Base-by-base conservation (phyloP, 2,329 filamentous ascomycete genomes). In the Pezicula rhizophila region DNA sequence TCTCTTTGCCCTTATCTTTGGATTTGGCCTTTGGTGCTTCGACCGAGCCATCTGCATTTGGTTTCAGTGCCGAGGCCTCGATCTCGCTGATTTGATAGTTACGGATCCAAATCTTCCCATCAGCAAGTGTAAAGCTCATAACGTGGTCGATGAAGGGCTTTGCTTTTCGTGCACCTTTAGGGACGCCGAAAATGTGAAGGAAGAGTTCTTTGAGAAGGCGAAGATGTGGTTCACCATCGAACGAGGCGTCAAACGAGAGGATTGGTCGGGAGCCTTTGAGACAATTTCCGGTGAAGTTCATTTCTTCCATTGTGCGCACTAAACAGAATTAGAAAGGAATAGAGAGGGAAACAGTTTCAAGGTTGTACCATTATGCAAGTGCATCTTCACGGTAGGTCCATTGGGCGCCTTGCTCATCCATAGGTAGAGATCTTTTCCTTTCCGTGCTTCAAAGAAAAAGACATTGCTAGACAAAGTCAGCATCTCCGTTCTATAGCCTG, bases 61-160 rank as follows among this genome's bases (percentile, higher is more conserved):
- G 57, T 39, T 71, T 70, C 3, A 63, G 35, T 15, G 52, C 31
- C 37, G 76, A 72, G n/a, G 74, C 70, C 62, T 93, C 89, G 0
- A 85, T 84, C 68, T 96, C 91, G 59, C 80, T 84, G 66, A 97
- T 87, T 70, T 99, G 90, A 70, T 96, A 99, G 63, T 92, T 89
- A 46, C 93, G 82, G 50, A 96, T 83, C 91, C 92, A 99, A 62
- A 99, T 88, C 73, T 95, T 96, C 62, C 88, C 89, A 63, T 96
- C 92, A 3, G 88, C 88, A 28, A 95, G 74, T 50, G 87, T 95
- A 67, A 99, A 95, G 50, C 84, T 85, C 79, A 97, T 91, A 55
- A 99, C 87, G 60, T 93, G 91, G 66, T 99, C 93, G 54, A 97
- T 78, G 62, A 99, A 99, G 3, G 93, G 93, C 72, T 99, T 99